phyloP scores from a whole-genome alignment of 257 asterid species.

The Nyctanthes arbortristis region DNA sequence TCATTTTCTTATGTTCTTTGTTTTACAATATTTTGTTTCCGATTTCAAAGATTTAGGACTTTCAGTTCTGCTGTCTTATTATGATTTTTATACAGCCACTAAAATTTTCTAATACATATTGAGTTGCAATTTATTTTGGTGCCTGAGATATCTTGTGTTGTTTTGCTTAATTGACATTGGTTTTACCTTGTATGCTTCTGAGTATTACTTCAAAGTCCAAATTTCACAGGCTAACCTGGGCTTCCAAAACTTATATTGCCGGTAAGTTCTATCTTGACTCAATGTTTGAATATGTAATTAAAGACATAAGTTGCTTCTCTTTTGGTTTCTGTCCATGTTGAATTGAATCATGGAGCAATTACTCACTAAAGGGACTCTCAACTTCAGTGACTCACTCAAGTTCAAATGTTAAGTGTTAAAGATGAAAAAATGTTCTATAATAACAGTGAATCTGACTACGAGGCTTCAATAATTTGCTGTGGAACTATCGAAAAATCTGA shows the following conservation, averaged over 20 bases:
- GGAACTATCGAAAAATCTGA: slow-evolving; percentile 68
- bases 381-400: slow-evolving; percentile 42
- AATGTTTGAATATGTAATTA: slow-evolving; percentile 22
- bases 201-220: slow-evolving; percentile 55
- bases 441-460: slow-evolving; percentile 71
- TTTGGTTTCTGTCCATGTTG: slow-evolving; percentile 26
- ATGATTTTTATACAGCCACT: too few relatives aligned
- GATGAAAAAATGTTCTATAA: slow-evolving; percentile 45
- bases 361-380: slow-evolving; percentile 51
- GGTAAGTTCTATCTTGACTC: slow-evolving; percentile 51
- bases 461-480: slow-evolving; percentile 64
- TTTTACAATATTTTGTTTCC: too few relatives aligned
- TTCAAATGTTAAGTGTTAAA: slow-evolving; percentile 32
- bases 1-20: too few relatives aligned
- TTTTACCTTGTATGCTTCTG: too few relatives aligned
- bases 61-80: too few relatives aligned
- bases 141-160: too few relatives aligned
- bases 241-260: slow-evolving; percentile 40
- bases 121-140: too few relatives aligned
- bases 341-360: slow-evolving; percentile 53
- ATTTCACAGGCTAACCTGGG: slow-evolving; percentile 51
- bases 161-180: too few relatives aligned
- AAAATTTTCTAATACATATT: too few relatives aligned
- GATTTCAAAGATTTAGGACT: too few relatives aligned
- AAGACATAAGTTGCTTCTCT: slow-evolving; percentile 18